Evolutionary conservation across 177 flowering plant species (phyloP), one percentile per base, ranked within the genome.

Genomic region (Vitis hybrid): DNA sequence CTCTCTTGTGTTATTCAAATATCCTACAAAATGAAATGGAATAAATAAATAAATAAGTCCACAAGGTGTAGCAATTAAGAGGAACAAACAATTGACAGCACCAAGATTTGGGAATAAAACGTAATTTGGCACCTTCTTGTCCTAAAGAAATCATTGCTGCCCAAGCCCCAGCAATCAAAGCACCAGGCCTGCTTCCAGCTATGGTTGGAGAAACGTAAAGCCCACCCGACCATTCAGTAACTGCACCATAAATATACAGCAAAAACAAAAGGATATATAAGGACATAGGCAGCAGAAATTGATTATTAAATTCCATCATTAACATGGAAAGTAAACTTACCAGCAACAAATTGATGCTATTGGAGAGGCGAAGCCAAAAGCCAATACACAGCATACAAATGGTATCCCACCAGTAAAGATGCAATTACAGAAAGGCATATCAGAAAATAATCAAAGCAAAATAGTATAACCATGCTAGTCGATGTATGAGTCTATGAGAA

Each of bases 341-440:
- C 96, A 66, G 99, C 99, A 79, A 95, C 96, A 87, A 95, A 95
- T 86, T 95, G 99, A 81, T 91, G 88, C 99, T 95, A 90, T 82
- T 75, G 79, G 66, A 69, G 59, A 70, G 67, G 69, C 59, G 58
- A 52, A 38, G 59, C 65, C 67, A 75, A 38, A 57, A 50, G 62
- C 68, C 76, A 68, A 49, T 22, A 65, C 28, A 65, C 75, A 69
- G 62, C 68, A 70, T 47, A 20, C 8, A 18, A 24, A 51, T 20
- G 68, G 71, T 54, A 24, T 6, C 4, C 65, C 73, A 71, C 66
- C 38, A 18, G 57, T 19, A 58, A 65, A 58, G 66, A 71, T 51
- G 44, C 62, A 49, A 76, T 4, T 20, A 66, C 11, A 60, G 28
- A 72, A 20, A 59, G 33, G 33, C 13, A 57, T 12, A 58, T 73